Base-by-base conservation (phyloP, 176 grass and related monocot genomes). In the Aegilops bicornis region DNA sequence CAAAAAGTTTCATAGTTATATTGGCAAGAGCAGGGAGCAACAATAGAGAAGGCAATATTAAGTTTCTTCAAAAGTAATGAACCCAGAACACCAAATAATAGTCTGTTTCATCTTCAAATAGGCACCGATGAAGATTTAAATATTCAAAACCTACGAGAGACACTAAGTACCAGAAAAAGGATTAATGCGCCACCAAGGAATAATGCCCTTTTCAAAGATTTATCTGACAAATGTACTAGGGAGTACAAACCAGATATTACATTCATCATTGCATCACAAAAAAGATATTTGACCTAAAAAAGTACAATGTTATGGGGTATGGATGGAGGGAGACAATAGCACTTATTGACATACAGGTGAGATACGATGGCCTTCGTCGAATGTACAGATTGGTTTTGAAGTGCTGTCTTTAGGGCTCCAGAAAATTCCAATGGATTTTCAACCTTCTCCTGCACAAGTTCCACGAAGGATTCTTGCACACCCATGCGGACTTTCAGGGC, bases 391-490 rank as follows among this genome's bases (percentile, higher is more conserved):
- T 85, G 90, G 69, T 90, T 94, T 85, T 96, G 88, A 87, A 96
- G 90, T 88, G 96, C 93, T 79, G 70, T 82, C 87, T 92, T 96
- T 81, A 96, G 80, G 71, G 91, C 77, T 64, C 70, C 83, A 86
- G 93, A 92, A 65, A 98, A 98, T 19, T 94, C 96, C 62, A 92
- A 73, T 54, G 93, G 96, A 81, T 92, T 98, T 79, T 98, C 93
- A 54, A 94, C 96, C 89, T 96, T 95, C 80, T 92, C 93, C 73
- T 96, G 93, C 59, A 92, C 86, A 85, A 98, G 91, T 86, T 98
- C 96, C 76, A 96, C 87, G 37, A 92, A 96, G 69, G 93, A 94
- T 81, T 89, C 96, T 88, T 88, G 92, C 69, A 88, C 84, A 76
- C 86, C 88, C 88, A 98, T 89, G 64, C 79, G 82, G 84, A 92